Evolutionary conservation across 768 basidiomycete genomes (phyloP).

Genomic region (Chalciporus piperatus): DNA sequence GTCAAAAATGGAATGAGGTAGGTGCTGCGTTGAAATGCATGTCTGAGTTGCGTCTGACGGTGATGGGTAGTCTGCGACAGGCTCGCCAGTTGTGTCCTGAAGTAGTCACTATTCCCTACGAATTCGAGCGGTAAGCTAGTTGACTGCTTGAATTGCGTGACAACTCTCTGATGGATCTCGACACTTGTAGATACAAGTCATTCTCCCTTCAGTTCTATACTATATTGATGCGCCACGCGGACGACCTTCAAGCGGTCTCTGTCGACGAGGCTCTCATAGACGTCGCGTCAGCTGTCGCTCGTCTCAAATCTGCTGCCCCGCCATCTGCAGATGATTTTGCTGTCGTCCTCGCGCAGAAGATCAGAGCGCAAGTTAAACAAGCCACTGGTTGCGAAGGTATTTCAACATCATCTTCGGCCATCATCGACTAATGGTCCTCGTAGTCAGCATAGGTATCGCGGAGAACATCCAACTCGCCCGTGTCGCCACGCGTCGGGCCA

Average conservation of each 20-base stretch:
- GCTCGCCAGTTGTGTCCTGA: constrained; percentile 73
- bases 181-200: constrained; percentile 67
- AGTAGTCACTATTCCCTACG: constrained; percentile 82
- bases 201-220: constrained; percentile 89
- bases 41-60: neutral
- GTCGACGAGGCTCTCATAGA: constrained; percentile 96
- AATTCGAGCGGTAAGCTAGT: constrained; percentile 72
- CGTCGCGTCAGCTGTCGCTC: constrained; percentile 61
- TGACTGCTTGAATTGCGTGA: neutral
- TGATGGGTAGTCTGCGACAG: constrained; percentile 61
- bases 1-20: constrained; percentile 96
- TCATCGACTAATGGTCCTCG: neutral
- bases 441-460: constrained; percentile 90
- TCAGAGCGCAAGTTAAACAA: constrained; percentile 71
- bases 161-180: neutral
- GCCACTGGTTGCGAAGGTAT: constrained; percentile 86
- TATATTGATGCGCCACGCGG: constrained; percentile 84
- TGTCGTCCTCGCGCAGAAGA: constrained; percentile 74
- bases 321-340: constrained; percentile 52
- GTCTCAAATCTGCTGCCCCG: constrained; percentile 22
- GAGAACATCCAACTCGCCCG: constrained; percentile 92
- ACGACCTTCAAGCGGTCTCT: constrained; percentile 92
- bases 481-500: constrained; percentile 86
- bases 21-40: constrained; percentile 13
- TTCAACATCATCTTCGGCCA: neutral